Evolutionary conservation across 208 protist species (phyloP).

Genomic region (Acanthamoeba culbertsoni): DNA sequence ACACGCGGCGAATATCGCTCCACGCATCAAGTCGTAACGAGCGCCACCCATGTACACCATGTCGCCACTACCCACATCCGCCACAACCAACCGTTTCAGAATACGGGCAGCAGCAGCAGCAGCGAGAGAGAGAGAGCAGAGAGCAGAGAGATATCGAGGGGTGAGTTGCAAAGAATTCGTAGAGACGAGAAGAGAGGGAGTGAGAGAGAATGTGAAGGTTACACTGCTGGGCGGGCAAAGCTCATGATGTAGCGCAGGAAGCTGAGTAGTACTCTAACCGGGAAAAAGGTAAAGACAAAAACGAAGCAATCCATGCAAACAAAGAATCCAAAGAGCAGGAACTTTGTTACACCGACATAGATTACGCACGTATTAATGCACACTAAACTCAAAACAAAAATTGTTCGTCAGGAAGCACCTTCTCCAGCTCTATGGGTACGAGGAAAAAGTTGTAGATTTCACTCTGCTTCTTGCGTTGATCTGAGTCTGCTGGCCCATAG

Average conservation of each 20-base stretch:
- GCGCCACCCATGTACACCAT: background rate
- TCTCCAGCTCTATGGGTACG: conserved; percentile 15
- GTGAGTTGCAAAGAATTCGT: background rate
- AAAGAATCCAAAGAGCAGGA: conserved; percentile 76
- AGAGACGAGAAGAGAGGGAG: no score
- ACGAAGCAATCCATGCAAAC: conserved; percentile 81
- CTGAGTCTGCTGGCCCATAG: background rate
- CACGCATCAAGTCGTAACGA: conserved; percentile 65
- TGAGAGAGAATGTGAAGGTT: no score
- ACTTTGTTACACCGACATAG: no score
- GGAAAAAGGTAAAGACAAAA: conserved; percentile 79
- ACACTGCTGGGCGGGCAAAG: no score
- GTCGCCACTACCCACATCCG: background rate
- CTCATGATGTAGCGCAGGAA: conserved; percentile 15
- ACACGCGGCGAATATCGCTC: conserved; percentile 65
- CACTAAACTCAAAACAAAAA: background rate
- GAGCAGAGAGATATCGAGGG: background rate
- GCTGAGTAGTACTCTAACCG: conserved; percentile 67
- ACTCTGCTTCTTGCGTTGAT: conserved; percentile 30
- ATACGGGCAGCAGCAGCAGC: background rate
- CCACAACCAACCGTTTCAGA: background rate
- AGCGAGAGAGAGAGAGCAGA: background rate
- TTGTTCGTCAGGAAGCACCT: background rate
- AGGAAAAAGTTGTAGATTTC: conserved; percentile 58
- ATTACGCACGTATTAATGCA: background rate